Evolutionary conservation across 805 yeast genomes (phyloP), one percentile per base, ranked within the genome.

Genomic region (Yamadazyma scolyti): DNA sequence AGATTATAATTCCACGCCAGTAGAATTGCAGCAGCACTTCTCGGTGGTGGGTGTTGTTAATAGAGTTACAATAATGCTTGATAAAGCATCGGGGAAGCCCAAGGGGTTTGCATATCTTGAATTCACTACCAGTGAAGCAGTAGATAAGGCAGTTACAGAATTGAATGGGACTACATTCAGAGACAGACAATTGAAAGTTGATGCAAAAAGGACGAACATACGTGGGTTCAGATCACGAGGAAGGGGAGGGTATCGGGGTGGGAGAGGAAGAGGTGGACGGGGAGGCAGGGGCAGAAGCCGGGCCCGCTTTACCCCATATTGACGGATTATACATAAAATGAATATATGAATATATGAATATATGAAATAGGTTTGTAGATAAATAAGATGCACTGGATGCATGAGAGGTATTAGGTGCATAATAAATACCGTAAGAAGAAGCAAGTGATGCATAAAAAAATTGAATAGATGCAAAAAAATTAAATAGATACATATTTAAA

Each of bases 81-180:
- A 86, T 58, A 81, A 79, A 54, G 57, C 62, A 45, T 78, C 93
- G 0, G 94, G 95, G 5, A 80, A 74, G 40, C 93, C 96, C 25
- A 82, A 82, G 56, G 96, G 96, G 1, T 85, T 71, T 59, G 95
- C 95, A 2, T 87, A 85, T 54, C 71, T 87, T 40, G 96, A 87
- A 54, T 87, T 85, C 50, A 72, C 78, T n/a, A 82, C 74, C 47
- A 71, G 75, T 9, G 67, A 69, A n/a, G 66, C 71, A 9, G 88
- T 84, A 5, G 63, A 73, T 12, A 67, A 71, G 38, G 94, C 95
- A 1, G 65, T 85, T 24, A 60, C 55, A 6, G 62, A 68, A 10
- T 61, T 81, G 39, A 77, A 84, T 47, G 90, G 82, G 18, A 62
- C 80, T 1, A 59, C 65, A 16, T 79, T 87, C 50, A 68, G 76